These are phyloP conservation scores for Leccinum incarnatum DNA, from an alignment of 768 basidiomycete species.

Conservation along the genomic window DNA sequence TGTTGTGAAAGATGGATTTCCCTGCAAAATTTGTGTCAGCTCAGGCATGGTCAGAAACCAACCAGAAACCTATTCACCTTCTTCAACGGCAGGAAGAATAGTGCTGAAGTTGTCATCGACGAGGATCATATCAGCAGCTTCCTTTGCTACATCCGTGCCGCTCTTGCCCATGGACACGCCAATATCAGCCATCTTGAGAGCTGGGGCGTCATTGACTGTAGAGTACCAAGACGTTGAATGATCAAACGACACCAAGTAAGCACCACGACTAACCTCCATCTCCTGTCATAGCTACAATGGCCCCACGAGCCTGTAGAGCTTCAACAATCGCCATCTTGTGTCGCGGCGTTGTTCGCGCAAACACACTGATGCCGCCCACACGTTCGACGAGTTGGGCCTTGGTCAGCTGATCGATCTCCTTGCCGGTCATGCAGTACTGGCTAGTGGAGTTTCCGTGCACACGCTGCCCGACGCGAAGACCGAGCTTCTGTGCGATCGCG, in stretches of 20 bases:
- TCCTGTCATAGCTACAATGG: constrained; percentile 95
- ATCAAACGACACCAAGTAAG: neutral
- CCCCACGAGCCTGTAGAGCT: constrained; percentile 87
- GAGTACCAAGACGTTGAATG: neutral
- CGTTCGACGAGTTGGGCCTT: constrained; percentile 79
- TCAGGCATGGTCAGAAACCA: neutral
- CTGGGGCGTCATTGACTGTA: constrained; percentile 92
- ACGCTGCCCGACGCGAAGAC: constrained; percentile 62
- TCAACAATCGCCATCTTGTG: constrained; percentile 98
- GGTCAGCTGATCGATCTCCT: constrained; percentile 80
- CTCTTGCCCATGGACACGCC: constrained; percentile 97
- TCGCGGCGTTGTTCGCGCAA: constrained; percentile 92
- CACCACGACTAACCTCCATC: constrained; percentile 76
- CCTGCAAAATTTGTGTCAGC: constrained; percentile 40
- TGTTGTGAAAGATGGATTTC: constrained; percentile 98
- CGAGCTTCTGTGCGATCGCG: constrained; percentile 83
- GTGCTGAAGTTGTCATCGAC: constrained; percentile 98
- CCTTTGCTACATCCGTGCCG: constrained; percentile 98
- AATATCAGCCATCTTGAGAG: constrained; percentile 96
- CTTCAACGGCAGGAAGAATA: constrained; percentile 90
- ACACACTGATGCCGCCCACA: constrained; percentile 81
- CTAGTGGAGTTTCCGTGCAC: constrained; percentile 27
- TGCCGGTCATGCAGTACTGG: constrained; percentile 68
- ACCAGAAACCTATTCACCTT: constrained; percentile 49
- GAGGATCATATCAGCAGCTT: constrained; percentile 94